These are phyloP conservation scores for Stromatinia cepivora DNA, from an alignment of 2,329 filamentous ascomycete species.

Conservation along the genomic window DNA sequence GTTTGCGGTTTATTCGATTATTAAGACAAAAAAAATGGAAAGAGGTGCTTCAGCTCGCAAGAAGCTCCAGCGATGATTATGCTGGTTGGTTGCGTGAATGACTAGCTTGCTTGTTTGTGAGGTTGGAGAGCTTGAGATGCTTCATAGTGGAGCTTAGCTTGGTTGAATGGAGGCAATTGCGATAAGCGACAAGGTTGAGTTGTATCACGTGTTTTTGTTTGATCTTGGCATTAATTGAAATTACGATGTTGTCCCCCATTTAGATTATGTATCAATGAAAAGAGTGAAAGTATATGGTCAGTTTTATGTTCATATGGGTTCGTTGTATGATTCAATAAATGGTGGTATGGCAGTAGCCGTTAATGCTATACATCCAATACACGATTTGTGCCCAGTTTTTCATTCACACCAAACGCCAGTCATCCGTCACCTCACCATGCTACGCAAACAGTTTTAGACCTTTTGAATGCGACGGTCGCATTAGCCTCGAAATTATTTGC, in stretches of 20 bases:
- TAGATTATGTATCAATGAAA: neutral
- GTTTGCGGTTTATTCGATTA: neutral
- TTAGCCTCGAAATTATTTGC: neutral
- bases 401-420: slow-evolving; percentile 11
- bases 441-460: neutral
- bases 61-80: slow-evolving; percentile 22
- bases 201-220: neutral
- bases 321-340: neutral
- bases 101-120: slow-evolving; percentile 23
- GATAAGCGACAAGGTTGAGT: slow-evolving; percentile 26
- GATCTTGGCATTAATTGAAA: neutral
- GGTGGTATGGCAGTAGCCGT: neutral
- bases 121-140: slow-evolving; percentile 26
- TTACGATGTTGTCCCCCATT: neutral
- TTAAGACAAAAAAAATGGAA: neutral
- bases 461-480: neutral
- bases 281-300: neutral
- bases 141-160: slow-evolving; percentile 25
- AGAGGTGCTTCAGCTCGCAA: slow-evolving; percentile 21
- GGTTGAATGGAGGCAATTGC: slow-evolving; percentile 24
- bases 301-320: neutral
- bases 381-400: neutral
- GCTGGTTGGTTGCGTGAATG: slow-evolving; percentile 18
- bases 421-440: neutral
- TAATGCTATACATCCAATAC: neutral